phyloP scores from a whole-genome alignment of 148 eudicot species.

The Rheum nobile region DNA sequence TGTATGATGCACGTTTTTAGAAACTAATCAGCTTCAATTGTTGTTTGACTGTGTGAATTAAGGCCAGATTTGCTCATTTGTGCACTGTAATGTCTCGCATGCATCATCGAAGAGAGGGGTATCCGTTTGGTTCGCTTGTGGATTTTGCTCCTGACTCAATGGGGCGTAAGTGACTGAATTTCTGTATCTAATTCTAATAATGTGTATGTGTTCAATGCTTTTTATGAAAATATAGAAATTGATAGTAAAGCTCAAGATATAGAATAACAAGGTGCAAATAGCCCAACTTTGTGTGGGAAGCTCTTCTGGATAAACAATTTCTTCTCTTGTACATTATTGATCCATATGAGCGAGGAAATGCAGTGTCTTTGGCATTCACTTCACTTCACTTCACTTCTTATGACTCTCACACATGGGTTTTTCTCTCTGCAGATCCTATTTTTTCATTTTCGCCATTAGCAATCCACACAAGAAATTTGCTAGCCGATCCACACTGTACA shows the following conservation, averaged over 20 bases:
- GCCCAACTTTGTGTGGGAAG: background rate
- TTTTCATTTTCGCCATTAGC: conserved; percentile 98
- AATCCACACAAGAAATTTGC: conserved; percentile 88
- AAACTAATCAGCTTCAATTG: background rate
- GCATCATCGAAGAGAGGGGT: conserved; percentile 97
- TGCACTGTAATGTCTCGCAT: conserved; percentile 95
- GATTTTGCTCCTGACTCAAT: conserved; percentile 93
- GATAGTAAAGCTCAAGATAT: too few relatives aligned
- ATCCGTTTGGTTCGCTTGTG: conserved; percentile 94
- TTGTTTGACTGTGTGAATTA: conserved; percentile 5
- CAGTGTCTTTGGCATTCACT: background rate
- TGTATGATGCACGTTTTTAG: too few relatives aligned
- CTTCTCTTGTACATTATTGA: background rate
- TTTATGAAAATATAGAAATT: too few relatives aligned
- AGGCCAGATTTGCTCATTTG: conserved; percentile 97
- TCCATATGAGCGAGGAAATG: background rate
- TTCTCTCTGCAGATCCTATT: conserved; percentile 74
- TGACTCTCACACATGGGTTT: background rate
- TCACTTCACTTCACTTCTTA: background rate
- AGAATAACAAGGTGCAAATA: background rate
- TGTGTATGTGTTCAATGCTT: background rate
- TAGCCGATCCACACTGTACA: conserved; percentile 89
- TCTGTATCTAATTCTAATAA: background rate
- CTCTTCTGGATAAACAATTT: background rate
- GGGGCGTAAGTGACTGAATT: conserved; percentile 71